Conservation (phyloP, 169 alveolate species). For the Cryptosporidium ubiquitum region DNA sequence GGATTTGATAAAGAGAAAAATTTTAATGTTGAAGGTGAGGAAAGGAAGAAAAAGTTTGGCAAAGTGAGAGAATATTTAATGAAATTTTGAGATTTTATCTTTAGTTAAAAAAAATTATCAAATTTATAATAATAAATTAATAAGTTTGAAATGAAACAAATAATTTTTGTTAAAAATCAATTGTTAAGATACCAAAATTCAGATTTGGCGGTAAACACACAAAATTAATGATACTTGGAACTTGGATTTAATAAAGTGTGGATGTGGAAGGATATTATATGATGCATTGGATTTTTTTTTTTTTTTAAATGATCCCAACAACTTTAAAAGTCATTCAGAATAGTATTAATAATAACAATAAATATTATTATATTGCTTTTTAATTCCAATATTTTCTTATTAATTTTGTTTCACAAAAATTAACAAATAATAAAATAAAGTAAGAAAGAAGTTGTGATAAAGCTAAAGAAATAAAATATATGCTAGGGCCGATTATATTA, state of each 20-base stretch:
- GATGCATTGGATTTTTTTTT: not conserved
- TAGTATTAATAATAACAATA: not conserved
- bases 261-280: slow-evolving; percentile 71
- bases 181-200: not conserved
- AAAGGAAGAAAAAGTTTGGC: no score
- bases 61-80: no score
- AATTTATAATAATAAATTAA: no score
- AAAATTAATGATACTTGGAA: slow-evolving; percentile 1
- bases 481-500: no score
- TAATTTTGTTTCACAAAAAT: not conserved
- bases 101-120: no score
- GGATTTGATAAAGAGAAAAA: not conserved
- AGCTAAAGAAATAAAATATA: no score
- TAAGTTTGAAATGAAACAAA: not conserved
- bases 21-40: not conserved
- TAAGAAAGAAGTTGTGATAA: not conserved
- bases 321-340: not conserved
- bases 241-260: not conserved
- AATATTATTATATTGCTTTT: not conserved
- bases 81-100: no score
- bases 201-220: not conserved
- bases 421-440: no score
- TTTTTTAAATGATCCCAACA: not conserved
- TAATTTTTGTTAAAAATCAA: no score
- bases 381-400: not conserved